These are phyloP conservation scores for Cladophialophora immunda DNA, from an alignment of 2,329 filamentous ascomycete genomes.

Conservation along the genomic window DNA sequence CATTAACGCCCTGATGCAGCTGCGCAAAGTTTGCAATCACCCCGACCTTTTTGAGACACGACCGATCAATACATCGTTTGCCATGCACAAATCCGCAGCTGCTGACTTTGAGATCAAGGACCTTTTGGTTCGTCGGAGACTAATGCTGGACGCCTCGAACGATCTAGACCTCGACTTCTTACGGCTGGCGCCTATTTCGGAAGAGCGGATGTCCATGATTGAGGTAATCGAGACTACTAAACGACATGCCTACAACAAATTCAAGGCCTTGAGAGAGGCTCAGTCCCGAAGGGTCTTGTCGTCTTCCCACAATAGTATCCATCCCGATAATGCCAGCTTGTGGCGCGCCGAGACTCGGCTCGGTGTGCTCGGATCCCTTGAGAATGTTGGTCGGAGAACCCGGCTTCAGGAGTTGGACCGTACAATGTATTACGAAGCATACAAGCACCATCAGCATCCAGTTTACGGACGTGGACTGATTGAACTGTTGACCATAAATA, in stretches of 20 bases:
- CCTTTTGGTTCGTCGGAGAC: constrained; percentile 69
- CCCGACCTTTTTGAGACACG: constrained; percentile 96
- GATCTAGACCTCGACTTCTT: constrained; percentile 77
- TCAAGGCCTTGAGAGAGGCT: constrained; percentile 75
- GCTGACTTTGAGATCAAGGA: constrained; percentile 79
- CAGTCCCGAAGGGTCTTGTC: constrained; percentile 64
- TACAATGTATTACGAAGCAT: constrained; percentile 79
- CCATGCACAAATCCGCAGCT: constrained; percentile 81
- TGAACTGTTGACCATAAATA: constrained; percentile 73
- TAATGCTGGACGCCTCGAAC: constrained; percentile 68
- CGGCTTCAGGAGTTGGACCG: constrained; percentile 82
- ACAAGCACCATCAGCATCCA: constrained; percentile 80
- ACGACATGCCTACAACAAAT: constrained; percentile 73
- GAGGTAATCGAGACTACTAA: constrained; percentile 65
- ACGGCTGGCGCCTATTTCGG: constrained; percentile 76
- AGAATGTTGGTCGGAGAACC: constrained; percentile 73
- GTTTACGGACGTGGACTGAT: constrained; percentile 83
- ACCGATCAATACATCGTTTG: constrained; percentile 95
- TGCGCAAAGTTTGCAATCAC: constrained; percentile 98
- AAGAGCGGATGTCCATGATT: constrained; percentile 70
- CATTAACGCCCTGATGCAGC: constrained; percentile 97
- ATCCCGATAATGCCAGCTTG: constrained; percentile 7
- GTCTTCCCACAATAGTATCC: background rate
- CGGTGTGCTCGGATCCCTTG: constrained; percentile 75
- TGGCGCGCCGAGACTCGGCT: constrained; percentile 44